A percentile compares a stretch with the other conserved stretches of the same genome.
Evolutionary conservation across 306 rosid species (phyloP).

Genomic region (Sindora glabra): DNA sequence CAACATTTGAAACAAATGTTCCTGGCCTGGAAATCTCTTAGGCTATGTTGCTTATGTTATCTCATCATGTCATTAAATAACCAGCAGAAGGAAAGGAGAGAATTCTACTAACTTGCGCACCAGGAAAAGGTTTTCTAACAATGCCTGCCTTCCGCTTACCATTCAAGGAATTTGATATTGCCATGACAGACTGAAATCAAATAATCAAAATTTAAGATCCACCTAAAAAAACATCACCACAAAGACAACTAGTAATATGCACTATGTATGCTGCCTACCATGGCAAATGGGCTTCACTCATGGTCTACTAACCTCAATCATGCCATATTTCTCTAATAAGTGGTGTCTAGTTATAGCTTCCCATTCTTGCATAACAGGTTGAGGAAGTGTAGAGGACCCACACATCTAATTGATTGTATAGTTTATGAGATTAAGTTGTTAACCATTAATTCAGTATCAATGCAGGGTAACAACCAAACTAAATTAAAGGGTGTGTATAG

Average conservation of each 20-base stretch:
- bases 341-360: constrained; percentile 76
- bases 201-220: constrained; percentile 8
- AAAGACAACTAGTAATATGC: constrained; percentile 5
- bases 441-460: background rate
- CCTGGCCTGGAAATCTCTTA: background rate
- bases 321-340: constrained; percentile 90
- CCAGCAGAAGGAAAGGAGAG: background rate
- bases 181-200: constrained; percentile 78
- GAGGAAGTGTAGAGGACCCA: constrained; percentile 96
- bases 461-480: background rate
- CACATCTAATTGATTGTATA: constrained; percentile 63
- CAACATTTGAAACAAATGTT: no score
- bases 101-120: constrained; percentile 64
- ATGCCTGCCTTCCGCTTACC: constrained; percentile 86
- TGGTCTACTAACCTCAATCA: constrained; percentile 72
- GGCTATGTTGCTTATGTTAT: background rate
- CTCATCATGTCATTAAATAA: background rate
- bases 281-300: constrained; percentile 6
- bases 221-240: background rate
- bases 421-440: no score
- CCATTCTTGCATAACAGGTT: constrained; percentile 89
- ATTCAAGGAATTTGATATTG: constrained; percentile 84
- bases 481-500: background rate
- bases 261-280: background rate
- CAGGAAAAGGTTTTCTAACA: constrained; percentile 90